Percentiles rank a stretch among this genome's conserved stretches.
Evolutionary conservation across 2,329 filamentous ascomycete genomes (phyloP).

Genomic region (Alternaria panax): DNA sequence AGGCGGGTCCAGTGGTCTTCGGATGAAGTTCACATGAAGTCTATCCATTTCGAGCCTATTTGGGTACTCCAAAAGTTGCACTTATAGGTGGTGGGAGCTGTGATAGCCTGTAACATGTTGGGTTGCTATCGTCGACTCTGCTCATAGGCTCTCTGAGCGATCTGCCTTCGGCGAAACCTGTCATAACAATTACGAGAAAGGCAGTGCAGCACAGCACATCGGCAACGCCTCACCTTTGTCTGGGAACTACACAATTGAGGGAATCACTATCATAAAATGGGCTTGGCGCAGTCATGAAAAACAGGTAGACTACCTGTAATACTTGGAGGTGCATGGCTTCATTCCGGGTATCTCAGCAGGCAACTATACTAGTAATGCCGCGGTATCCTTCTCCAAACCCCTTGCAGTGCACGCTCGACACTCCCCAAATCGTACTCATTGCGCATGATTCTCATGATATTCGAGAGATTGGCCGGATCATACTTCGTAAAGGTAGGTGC

Average conservation of each 20-base stretch:
- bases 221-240: not conserved
- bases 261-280: not conserved
- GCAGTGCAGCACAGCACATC: not conserved
- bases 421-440: slow-evolving; percentile 44
- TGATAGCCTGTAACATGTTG: not conserved
- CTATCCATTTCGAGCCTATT: not conserved
- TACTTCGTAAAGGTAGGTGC: slow-evolving; percentile 35
- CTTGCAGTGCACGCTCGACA: slow-evolving; percentile 46
- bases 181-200: not conserved
- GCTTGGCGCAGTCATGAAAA: not conserved
- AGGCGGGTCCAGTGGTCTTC: not conserved
- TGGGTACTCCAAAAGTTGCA: not conserved
- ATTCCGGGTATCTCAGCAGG: slow-evolving; percentile 45
- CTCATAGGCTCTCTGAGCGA: not conserved
- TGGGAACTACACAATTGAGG: not conserved
- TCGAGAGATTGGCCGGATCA: slow-evolving; percentile 39
- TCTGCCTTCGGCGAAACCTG: not conserved
- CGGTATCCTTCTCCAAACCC: slow-evolving; percentile 29
- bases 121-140: not conserved
- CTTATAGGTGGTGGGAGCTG: too few relatives aligned
- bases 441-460: slow-evolving; percentile 43
- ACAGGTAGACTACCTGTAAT: not conserved
- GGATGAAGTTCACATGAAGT: not conserved
- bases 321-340: slow-evolving; percentile 46
- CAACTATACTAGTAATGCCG: slow-evolving; percentile 28